These are phyloP conservation scores for Thalassiosira delicatula DNA, from an alignment of 352 stramenopile species.

Conservation along the genomic window DNA sequence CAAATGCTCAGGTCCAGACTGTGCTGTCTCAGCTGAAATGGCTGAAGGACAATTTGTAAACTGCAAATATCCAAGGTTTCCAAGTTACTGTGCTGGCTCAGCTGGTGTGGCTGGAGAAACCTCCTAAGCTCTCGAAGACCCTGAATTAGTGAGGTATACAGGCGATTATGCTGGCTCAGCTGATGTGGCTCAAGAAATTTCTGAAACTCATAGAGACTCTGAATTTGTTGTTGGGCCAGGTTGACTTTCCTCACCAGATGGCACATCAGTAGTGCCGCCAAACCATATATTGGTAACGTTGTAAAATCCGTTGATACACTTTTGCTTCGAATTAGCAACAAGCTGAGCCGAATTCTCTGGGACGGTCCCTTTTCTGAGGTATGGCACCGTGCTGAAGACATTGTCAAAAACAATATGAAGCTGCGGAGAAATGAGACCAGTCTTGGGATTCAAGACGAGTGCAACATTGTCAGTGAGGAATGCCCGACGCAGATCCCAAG, in stretches of 20 bases:
- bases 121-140: too few relatives aligned
- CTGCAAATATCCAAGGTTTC: too few relatives aligned
- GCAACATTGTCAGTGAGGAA: conserved; percentile 40
- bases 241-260: background rate
- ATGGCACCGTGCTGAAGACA: conserved; percentile 17
- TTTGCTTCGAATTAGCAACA: background rate
- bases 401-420: conserved; percentile 65
- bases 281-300: conserved; percentile 6
- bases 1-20: too few relatives aligned
- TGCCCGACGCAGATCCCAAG: conserved; percentile 24
- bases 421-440: conserved; percentile 53
- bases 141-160: too few relatives aligned
- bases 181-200: background rate
- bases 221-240: background rate
- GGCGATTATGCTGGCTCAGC: background rate
- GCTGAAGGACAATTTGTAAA: too few relatives aligned
- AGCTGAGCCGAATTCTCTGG: conserved; percentile 26
- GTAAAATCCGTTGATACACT: conserved; percentile 5
- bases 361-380: background rate
- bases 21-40: too few relatives aligned
- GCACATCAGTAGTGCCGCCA: background rate
- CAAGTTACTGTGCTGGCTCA: too few relatives aligned
- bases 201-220: background rate
- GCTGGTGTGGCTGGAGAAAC: too few relatives aligned
- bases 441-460: conserved; percentile 55